phyloP scores from a whole-genome alignment of 2,329 filamentous ascomycete genomes.

The Rhinocladiella similis region DNA sequence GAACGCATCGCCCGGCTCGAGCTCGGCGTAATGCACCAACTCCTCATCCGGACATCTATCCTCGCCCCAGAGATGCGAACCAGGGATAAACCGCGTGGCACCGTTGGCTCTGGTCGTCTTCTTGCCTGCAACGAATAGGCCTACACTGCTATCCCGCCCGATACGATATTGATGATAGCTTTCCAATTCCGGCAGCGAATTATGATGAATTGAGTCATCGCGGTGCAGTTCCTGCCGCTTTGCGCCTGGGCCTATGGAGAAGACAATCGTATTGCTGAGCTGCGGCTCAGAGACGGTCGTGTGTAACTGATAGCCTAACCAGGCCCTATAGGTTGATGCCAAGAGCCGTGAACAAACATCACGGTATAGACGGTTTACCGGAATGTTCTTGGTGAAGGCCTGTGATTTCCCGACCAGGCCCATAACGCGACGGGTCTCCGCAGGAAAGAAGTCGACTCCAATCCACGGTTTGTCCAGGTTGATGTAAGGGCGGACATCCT shows the following conservation, averaged over 20 bases:
- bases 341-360: conserved; percentile 17
- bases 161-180: too few relatives aligned
- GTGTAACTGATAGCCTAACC: background rate
- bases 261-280: conserved; percentile 33
- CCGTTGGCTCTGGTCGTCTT: conserved; percentile 32
- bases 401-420: conserved; percentile 26
- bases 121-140: conserved; percentile 16
- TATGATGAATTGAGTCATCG: conserved; percentile 31
- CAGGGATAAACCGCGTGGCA: conserved; percentile 32
- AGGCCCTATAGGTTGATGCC: conserved; percentile 16
- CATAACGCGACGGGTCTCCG: conserved; percentile 27
- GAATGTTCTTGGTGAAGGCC: conserved; percentile 19
- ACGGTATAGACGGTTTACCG: conserved; percentile 24
- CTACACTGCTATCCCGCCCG: conserved; percentile 3
- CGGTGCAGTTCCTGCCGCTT: conserved; percentile 29
- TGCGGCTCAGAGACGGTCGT: conserved; percentile 22
- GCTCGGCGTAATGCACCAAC: conserved; percentile 31
- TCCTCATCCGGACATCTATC: conserved; percentile 13
- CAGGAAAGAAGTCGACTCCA: too few relatives aligned
- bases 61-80: conserved; percentile 20
- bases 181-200: background rate
- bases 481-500: too few relatives aligned
- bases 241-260: conserved; percentile 30
- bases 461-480: too few relatives aligned
- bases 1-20: conserved; percentile 37